These are phyloP conservation scores for Exophiala phaeomuriformis DNA, from an alignment of 2,329 filamentous ascomycete genomes.

Conservation along the genomic window DNA sequence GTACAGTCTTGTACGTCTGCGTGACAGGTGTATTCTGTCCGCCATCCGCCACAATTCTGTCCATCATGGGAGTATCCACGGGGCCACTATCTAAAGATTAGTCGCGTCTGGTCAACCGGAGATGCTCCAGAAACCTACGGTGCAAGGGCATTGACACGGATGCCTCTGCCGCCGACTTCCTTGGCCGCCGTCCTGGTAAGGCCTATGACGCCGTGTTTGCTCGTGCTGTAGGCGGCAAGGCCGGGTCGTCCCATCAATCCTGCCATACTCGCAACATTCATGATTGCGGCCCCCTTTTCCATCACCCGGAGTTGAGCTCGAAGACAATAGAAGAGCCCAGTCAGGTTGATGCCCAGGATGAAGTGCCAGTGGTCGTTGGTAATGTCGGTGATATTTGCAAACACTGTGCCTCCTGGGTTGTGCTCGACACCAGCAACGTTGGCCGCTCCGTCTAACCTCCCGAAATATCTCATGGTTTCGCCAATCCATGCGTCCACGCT, in stretches of 20 bases:
- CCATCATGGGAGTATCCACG: slow-evolving; percentile 18
- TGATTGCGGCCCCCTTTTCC: slow-evolving; percentile 33
- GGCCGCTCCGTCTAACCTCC: slow-evolving; percentile 24
- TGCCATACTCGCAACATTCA: slow-evolving; percentile 40
- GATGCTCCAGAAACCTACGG: slow-evolving; percentile 24
- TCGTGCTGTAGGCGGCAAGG: slow-evolving; percentile 38
- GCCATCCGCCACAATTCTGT: slow-evolving; percentile 5
- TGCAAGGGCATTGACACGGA: slow-evolving; percentile 34
- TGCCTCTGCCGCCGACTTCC: slow-evolving; percentile 31
- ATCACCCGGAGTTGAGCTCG: slow-evolving; percentile 39
- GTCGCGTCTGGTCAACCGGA: not conserved
- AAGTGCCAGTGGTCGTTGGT: slow-evolving; percentile 39
- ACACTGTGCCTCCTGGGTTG: slow-evolving; percentile 36
- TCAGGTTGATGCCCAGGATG: slow-evolving; percentile 37
- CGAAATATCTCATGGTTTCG: slow-evolving; percentile 19
- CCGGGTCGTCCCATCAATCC: slow-evolving; percentile 32
- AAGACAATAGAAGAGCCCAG: slow-evolving; percentile 37
- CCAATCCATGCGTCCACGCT: slow-evolving; percentile 9
- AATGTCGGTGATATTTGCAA: slow-evolving; percentile 34
- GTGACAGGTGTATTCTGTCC: slow-evolving; percentile 9
- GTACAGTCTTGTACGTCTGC: slow-evolving; percentile 17
- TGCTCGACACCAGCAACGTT: slow-evolving; percentile 31
- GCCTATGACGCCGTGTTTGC: slow-evolving; percentile 41
- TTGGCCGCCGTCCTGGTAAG: slow-evolving; percentile 37
- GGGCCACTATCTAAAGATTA: slow-evolving; percentile 9